Base-by-base conservation (phyloP, 805 yeast genomes). In the Kodamaea hsintzibuensis region DNA sequence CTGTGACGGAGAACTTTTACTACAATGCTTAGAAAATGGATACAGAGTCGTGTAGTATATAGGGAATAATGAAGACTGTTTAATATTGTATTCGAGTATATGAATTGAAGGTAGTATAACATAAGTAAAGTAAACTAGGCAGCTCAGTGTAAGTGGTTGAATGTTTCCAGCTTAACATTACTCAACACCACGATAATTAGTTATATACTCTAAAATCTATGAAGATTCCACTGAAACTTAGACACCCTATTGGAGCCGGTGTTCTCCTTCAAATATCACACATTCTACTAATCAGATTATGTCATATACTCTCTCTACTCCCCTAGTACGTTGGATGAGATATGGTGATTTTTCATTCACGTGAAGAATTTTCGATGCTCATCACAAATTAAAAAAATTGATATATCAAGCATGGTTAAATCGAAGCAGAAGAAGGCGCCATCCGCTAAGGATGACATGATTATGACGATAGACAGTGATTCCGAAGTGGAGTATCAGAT, bases 381-480 rank as follows among this genome's bases (percentile, higher is more conserved):
- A 51, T 51, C 54, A 38, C 54, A 40, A 40, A 17, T 40, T 19
- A 17, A 47, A 51, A 46, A 51, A 45, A 47, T 37, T 18, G 18
- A 8, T 18, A 43, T 22, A 47, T 30, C 22, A 45, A 52, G 42
- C 42, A 52, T 55, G 58, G 60, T 55, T 37, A 57, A 55, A 49
- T 46, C 45, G 30, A 54, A 49, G 47, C 53, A 18, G 22, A 50
- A 51, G 52, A 47, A 39, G 42, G 57, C 50, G 47, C 47, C 56
- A 19, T 17, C 44, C 25, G 43, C 45, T 37, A 62, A 65, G 37
- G 67, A 64, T 13, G 92, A 86, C 60, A 85, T 88, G 62, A 82
- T 89, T 30, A 81, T 84, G 55, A 90, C 96, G 0, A 88, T 90
- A 52, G 93, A 88, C 60, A 83, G 89, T 61, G 96, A 88, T 62